Conservation (phyloP, 768 basidiomycete species). For the Leccinum uliginosum region DNA sequence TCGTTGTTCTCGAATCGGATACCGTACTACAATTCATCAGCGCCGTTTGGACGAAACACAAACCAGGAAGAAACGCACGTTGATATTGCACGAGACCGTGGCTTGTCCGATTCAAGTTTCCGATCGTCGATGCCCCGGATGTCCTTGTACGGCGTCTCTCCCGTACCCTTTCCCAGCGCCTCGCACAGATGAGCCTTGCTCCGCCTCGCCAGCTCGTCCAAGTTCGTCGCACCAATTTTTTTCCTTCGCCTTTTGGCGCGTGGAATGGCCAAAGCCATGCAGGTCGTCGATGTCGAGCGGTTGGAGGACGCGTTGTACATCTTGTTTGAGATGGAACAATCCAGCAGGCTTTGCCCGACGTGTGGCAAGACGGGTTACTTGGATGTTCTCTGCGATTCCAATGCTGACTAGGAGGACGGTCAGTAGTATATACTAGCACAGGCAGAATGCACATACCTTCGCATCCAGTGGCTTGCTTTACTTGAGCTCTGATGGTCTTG, state of each 20-base stretch:
- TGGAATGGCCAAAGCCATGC: slow-evolving; percentile 81
- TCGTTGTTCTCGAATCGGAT: slow-evolving; percentile 85
- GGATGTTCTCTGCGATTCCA: slow-evolving; percentile 87
- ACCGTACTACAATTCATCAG: slow-evolving; percentile 63
- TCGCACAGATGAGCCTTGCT: slow-evolving; percentile 64
- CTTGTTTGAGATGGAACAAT: slow-evolving; percentile 66
- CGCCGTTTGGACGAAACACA: background rate
- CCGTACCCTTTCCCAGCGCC: slow-evolving; percentile 73
- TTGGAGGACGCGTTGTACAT: slow-evolving; percentile 52
- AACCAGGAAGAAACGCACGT: slow-evolving; percentile 49
- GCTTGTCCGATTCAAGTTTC: slow-evolving; percentile 76
- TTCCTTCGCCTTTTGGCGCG: slow-evolving; percentile 72
- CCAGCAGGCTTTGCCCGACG: slow-evolving; percentile 88
- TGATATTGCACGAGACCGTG: slow-evolving; percentile 91
- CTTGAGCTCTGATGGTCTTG: slow-evolving; percentile 74
- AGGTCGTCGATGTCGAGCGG: slow-evolving; percentile 75
- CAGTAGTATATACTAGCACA: background rate
- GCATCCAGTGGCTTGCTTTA: slow-evolving; percentile 77
- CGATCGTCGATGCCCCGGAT: slow-evolving; percentile 81
- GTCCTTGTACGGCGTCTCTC: slow-evolving; percentile 81
- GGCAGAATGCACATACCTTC: slow-evolving; percentile 49
- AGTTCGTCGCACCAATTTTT: slow-evolving; percentile 67
- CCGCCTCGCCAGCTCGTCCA: slow-evolving; percentile 64
- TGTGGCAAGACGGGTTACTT: slow-evolving; percentile 89
- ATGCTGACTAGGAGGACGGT: slow-evolving; percentile 65